Evolutionary conservation across 1,284 basidiomycete genomes (phyloP).

Genomic region (Athelia psychrophila): DNA sequence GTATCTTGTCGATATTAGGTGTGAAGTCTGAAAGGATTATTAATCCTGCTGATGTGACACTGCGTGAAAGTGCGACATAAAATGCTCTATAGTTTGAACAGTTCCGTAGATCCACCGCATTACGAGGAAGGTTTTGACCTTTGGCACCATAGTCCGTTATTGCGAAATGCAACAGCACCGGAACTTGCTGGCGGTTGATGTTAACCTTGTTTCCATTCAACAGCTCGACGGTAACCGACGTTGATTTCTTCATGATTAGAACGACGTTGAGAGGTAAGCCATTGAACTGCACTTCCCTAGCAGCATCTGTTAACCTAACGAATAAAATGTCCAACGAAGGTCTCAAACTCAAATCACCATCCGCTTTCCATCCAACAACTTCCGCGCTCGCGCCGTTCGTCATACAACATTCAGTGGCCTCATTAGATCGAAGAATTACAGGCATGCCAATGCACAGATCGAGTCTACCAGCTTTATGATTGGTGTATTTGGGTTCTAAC

Average conservation of each 20-base stretch:
- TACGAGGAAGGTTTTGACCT: slow-evolving; percentile 30
- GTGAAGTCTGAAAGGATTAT: slow-evolving; percentile 28
- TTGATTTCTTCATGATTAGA: slow-evolving; percentile 19
- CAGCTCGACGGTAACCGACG: slow-evolving; percentile 13
- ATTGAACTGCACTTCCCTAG: slow-evolving; percentile 23
- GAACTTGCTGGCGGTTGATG: slow-evolving; percentile 28
- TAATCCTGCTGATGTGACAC: slow-evolving; percentile 25
- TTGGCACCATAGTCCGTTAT: slow-evolving; percentile 41
- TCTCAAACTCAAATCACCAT: too few species aligned
- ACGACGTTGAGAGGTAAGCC: slow-evolving; percentile 37
- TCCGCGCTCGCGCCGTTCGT: slow-evolving; percentile 38
- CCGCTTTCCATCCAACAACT: slow-evolving; percentile 24
- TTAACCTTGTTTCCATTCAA: slow-evolving; percentile 21
- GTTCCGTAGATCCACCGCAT: slow-evolving; percentile 29
- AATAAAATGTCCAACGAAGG: slow-evolving; percentile 30
- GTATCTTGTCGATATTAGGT: slow-evolving; percentile 17
- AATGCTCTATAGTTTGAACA: slow-evolving; percentile 26
- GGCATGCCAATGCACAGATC: slow-evolving; percentile 36
- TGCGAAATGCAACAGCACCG: slow-evolving; percentile 35
- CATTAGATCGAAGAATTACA: slow-evolving; percentile 34
- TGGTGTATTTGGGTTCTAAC: slow-evolving; percentile 13
- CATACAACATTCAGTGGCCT: slow-evolving; percentile 34
- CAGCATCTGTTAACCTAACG: slow-evolving; percentile 18
- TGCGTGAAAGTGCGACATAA: slow-evolving; percentile 34
- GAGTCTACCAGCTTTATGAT: slow-evolving; percentile 26